These are phyloP conservation scores for Ascobolus immersus DNA, from an alignment of 495 filamentous ascomycete genomes.

Conservation along the genomic window DNA sequence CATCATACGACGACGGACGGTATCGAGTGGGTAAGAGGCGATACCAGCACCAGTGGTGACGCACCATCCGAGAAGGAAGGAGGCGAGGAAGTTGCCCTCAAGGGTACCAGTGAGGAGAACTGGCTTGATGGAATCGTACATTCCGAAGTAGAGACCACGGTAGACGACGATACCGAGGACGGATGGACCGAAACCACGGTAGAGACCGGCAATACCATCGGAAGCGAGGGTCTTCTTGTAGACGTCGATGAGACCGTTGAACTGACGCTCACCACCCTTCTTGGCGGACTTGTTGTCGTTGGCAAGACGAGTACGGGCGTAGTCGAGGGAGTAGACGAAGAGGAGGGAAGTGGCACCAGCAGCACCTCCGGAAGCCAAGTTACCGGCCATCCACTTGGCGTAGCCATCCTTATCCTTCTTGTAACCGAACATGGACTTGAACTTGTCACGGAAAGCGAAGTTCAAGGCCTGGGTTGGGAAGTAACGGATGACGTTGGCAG, in stretches of 20 bases:
- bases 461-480: conserved; percentile 99
- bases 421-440: conserved; percentile 99
- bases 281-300: conserved; percentile 97
- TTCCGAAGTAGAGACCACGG: conserved; percentile 99
- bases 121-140: conserved; percentile 99
- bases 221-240: conserved; percentile 99
- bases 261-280: conserved; percentile 92
- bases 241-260: conserved; percentile 97
- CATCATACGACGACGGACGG: conserved; percentile 99
- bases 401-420: conserved; percentile 99
- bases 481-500: conserved; percentile 99
- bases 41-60: conserved; percentile 99
- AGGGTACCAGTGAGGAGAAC: conserved; percentile 77
- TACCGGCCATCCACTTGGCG: conserved; percentile 97
- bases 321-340: conserved; percentile 99
- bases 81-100: conserved; percentile 95
- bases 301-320: conserved; percentile 99
- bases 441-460: conserved; percentile 99
- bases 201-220: conserved; percentile 96
- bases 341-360: conserved; percentile 98
- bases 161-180: conserved; percentile 97
- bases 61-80: conserved; percentile 92
- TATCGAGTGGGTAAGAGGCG: conserved; percentile 98
- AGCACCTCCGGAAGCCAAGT: conserved; percentile 98
- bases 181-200: conserved; percentile 99